These are phyloP conservation scores for Quercus phellos DNA, from an alignment of 331 rosid species.

Conservation along the genomic window DNA sequence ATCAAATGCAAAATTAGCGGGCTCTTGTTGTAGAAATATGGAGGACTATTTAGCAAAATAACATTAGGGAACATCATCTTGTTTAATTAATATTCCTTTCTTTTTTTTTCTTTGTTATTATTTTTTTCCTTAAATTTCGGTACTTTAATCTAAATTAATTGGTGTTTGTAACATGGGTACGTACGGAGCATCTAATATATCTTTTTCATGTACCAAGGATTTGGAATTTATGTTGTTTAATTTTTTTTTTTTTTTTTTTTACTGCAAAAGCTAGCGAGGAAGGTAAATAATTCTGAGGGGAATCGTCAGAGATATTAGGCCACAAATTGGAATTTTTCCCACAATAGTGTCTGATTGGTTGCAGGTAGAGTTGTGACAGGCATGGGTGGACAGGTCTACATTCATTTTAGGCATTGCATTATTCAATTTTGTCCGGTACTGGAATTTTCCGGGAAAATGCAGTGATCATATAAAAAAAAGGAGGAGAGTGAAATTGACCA, in stretches of 20 bases:
- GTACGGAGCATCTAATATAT: neutral
- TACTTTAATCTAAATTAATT: neutral
- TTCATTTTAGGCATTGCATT: constrained; percentile 33
- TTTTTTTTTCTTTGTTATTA: neutral
- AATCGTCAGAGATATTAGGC: constrained; percentile 21
- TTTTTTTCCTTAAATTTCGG: neutral
- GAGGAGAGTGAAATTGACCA: neutral
- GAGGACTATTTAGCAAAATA: constrained; percentile 18
- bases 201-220: constrained; percentile 15
- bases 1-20: constrained; percentile 12
- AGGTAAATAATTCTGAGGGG: constrained; percentile 17
- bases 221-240: neutral
- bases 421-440: constrained; percentile 48
- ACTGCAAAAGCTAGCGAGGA: constrained; percentile 12
- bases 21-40: constrained; percentile 11
- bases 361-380: constrained; percentile 37
- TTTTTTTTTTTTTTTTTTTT: constrained; percentile 3
- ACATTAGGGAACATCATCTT: constrained; percentile 21
- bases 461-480: constrained; percentile 16
- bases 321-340: constrained; percentile 41
- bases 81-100: neutral
- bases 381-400: constrained; percentile 31
- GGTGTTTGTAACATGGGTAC: neutral
- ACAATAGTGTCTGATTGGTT: constrained; percentile 42
- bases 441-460: constrained; percentile 46